These are phyloP conservation scores for Phytophthora megakarya DNA, from an alignment of 352 stramenopile species.

Conservation along the genomic window DNA sequence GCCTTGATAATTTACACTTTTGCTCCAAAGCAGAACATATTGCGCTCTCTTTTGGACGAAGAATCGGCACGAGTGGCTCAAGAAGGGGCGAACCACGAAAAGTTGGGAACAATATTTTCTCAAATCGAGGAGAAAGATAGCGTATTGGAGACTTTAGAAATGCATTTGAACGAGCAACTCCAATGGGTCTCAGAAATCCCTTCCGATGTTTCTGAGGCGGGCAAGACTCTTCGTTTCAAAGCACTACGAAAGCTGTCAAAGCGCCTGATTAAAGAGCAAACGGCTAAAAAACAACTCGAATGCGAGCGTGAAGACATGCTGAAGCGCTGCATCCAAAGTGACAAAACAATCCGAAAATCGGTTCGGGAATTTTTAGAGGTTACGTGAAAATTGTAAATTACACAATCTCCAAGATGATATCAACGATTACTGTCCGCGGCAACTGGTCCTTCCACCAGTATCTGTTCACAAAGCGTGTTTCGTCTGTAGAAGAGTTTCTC, in stretches of 20 bases:
- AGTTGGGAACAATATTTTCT: slow-evolving; percentile 15
- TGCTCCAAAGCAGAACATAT: slow-evolving; percentile 3
- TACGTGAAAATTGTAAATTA: not conserved
- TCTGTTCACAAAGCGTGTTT: too few relatives aligned
- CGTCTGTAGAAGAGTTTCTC: too few relatives aligned
- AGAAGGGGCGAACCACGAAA: slow-evolving; percentile 5
- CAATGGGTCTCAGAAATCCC: slow-evolving; percentile 19
- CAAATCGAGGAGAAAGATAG: slow-evolving; percentile 23
- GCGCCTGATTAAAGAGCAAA: slow-evolving; percentile 21
- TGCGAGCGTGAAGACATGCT: slow-evolving; percentile 8
- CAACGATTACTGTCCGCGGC: too few relatives aligned
- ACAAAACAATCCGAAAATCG: slow-evolving; percentile 15
- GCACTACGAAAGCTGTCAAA: slow-evolving; percentile 16
- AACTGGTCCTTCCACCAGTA: too few relatives aligned
- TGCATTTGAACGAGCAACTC: slow-evolving; percentile 27
- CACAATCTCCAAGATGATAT: too few relatives aligned
- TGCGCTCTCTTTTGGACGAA: slow-evolving; percentile 15
- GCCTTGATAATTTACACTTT: slow-evolving; percentile 21
- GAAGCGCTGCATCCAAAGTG: slow-evolving; percentile 5
- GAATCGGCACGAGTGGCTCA: not conserved
- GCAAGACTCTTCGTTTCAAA: slow-evolving; percentile 15
- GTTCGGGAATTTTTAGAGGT: slow-evolving; percentile 1
- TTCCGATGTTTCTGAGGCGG: slow-evolving; percentile 3
- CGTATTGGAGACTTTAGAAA: slow-evolving; percentile 13
- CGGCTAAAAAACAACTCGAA: slow-evolving; percentile 18